These are phyloP conservation scores for Talaromyces trachyspermus DNA, from an alignment of 495 filamentous ascomycete genomes.

Conservation along the genomic window DNA sequence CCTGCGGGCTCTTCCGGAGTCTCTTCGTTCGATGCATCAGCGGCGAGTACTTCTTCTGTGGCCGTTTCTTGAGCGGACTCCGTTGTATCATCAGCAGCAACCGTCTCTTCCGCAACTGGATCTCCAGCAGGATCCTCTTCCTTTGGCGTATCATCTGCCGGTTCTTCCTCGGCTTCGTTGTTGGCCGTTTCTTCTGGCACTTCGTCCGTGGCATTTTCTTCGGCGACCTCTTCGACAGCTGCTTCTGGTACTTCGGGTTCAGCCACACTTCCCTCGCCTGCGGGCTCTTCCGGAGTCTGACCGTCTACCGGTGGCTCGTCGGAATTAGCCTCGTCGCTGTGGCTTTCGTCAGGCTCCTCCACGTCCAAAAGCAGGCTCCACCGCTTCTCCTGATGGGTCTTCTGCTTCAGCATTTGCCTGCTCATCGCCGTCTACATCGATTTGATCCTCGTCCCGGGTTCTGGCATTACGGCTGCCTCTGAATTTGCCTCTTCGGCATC, in stretches of 20 bases:
- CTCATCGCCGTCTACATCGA: background rate
- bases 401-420: background rate
- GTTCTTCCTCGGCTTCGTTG: background rate
- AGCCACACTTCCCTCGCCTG: too few species aligned
- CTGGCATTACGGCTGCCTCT: slow-evolving; percentile 1
- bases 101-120: too few species aligned
- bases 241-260: background rate
- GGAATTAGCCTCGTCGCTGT: too few species aligned
- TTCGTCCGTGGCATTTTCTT: too few species aligned
- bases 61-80: background rate
- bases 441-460: slow-evolving; percentile 6
- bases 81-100: too few species aligned
- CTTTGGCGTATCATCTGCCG: background rate
- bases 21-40: slow-evolving; percentile 10
- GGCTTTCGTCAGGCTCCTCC: background rate
- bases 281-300: slow-evolving; percentile 7
- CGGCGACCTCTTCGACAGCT: slow-evolving; percentile 1
- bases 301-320: too few species aligned
- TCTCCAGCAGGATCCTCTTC: too few species aligned
- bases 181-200: background rate
- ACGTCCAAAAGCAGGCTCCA: too few species aligned
- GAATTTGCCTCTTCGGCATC: slow-evolving; percentile 9
- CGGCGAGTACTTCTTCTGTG: background rate
- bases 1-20: slow-evolving; percentile 7
- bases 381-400: too few species aligned